Evolutionary conservation across 768 basidiomycete genomes (phyloP).

Genomic region (Naganishia vaughanmartiniae): DNA sequence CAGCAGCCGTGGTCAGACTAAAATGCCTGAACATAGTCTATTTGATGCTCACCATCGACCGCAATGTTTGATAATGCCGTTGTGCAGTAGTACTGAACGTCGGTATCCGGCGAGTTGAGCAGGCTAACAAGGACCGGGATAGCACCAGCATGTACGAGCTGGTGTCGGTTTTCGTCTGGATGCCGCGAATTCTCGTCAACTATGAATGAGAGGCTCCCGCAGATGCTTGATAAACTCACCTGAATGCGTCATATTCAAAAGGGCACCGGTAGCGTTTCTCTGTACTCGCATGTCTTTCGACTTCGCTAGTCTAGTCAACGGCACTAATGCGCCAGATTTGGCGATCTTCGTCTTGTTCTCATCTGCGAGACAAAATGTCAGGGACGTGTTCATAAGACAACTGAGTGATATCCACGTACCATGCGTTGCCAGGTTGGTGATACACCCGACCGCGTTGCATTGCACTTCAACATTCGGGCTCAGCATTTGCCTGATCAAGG

Average conservation of each 20-base stretch:
- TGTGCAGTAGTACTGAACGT: conserved; percentile 99
- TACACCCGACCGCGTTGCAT: conserved; percentile 98
- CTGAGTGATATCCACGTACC: conserved; percentile 58
- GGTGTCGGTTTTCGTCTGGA: conserved; percentile 94
- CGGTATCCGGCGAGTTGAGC: conserved; percentile 94
- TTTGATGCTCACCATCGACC: conserved; percentile 69
- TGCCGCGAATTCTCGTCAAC: conserved; percentile 14
- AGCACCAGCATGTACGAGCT: conserved; percentile 95
- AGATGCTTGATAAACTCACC: conserved; percentile 58
- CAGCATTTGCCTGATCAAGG: conserved; percentile 97
- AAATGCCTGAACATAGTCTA: conserved; percentile 13
- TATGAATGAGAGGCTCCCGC: not conserved
- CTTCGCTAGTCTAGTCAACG: conserved; percentile 88
- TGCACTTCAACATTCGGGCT: conserved; percentile 98
- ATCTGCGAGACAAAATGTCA: conserved; percentile 57
- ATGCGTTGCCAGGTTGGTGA: conserved; percentile 97
- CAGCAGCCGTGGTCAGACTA: not conserved
- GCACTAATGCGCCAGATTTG: conserved; percentile 96
- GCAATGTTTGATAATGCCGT: conserved; percentile 98
- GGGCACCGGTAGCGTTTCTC: conserved; percentile 93
- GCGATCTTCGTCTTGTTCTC: conserved; percentile 99
- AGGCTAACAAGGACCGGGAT: conserved; percentile 94
- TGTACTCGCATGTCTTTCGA: conserved; percentile 99
- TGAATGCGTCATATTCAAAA: conserved; percentile 99
- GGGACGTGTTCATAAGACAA: not conserved